Conservation (phyloP, 164 flowering plant species). For the Nymphaea colorata region DNA sequence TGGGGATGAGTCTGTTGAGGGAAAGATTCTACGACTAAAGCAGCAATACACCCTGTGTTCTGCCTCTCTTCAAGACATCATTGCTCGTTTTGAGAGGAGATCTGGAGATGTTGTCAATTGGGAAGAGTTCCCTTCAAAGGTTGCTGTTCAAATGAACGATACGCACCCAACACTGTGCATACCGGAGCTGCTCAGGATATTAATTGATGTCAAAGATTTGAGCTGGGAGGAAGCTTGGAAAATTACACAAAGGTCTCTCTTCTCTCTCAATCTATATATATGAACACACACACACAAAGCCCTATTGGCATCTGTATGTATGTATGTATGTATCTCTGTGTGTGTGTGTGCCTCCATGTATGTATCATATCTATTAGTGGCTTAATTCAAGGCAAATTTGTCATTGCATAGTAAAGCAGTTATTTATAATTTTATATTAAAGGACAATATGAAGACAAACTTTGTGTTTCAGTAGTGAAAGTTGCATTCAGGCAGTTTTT, state of each 20-base stretch:
- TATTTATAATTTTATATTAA: too few relatives aligned
- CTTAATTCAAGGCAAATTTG: background rate
- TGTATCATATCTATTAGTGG: too few relatives aligned
- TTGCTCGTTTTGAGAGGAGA: conserved; percentile 80
- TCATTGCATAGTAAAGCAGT: background rate
- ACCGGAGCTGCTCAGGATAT: conserved; percentile 85
- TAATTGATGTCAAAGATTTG: conserved; percentile 74
- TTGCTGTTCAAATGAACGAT: conserved; percentile 98
- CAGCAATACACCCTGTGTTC: conserved; percentile 93
- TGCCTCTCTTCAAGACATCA: conserved; percentile 92
- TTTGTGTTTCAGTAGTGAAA: too few relatives aligned
- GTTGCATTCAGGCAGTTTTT: too few relatives aligned
- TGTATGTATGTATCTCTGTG: background rate
- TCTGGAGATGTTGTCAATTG: conserved; percentile 51
- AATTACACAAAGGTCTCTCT: conserved; percentile 62
- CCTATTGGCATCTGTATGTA: too few relatives aligned
- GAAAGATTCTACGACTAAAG: conserved; percentile 81
- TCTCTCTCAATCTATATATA: too few relatives aligned
- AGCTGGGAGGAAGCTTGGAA: conserved; percentile 83
- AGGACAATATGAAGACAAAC: too few relatives aligned
- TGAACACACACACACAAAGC: too few relatives aligned
- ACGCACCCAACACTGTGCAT: conserved; percentile 98
- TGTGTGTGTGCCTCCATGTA: background rate
- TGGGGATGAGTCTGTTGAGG: conserved; percentile 87
- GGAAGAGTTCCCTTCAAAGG: conserved; percentile 88